phyloP scores from a whole-genome alignment of 1,139 yeast species.

The Suhomyces kunorum region DNA sequence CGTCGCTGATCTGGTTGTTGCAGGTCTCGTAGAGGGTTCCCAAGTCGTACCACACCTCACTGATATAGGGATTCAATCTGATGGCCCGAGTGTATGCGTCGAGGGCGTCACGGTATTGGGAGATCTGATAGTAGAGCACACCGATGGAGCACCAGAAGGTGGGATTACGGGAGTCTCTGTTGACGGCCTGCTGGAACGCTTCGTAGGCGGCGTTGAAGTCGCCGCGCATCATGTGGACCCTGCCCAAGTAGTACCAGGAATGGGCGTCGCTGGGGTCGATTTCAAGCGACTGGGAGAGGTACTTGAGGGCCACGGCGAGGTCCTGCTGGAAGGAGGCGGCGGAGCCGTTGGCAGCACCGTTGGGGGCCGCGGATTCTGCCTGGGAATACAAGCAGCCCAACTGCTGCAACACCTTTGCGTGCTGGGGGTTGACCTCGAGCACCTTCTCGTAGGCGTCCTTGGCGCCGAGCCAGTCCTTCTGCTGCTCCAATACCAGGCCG shows the following conservation, averaged over 20 bases:
- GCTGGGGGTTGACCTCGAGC: slow-evolving; percentile 84
- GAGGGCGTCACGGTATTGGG: slow-evolving; percentile 93
- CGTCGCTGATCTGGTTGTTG: slow-evolving; percentile 92
- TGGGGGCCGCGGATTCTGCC: slow-evolving; percentile 44
- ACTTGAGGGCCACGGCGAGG: slow-evolving; percentile 78
- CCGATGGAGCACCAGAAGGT: slow-evolving; percentile 99
- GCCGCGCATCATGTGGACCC: slow-evolving; percentile 94
- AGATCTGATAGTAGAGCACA: slow-evolving; percentile 90
- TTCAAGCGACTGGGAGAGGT: slow-evolving; percentile 83
- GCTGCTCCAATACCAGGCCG: slow-evolving; percentile 93
- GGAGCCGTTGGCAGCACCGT: slow-evolving; percentile 37
- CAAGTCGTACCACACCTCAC: slow-evolving; percentile 98
- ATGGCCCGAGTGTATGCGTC: slow-evolving; percentile 98
- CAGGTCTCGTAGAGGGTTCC: slow-evolving; percentile 97
- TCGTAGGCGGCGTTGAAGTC: slow-evolving; percentile 96
- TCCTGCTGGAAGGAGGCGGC: slow-evolving; percentile 52
- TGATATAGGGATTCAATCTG: slow-evolving; percentile 88
- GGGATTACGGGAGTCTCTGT: slow-evolving; percentile 93
- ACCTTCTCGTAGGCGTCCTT: slow-evolving; percentile 95
- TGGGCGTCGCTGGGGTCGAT: slow-evolving; percentile 91
- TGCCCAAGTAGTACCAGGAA: slow-evolving; percentile 94
- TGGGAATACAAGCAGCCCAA: slow-evolving; percentile 94
- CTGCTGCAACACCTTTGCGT: slow-evolving; percentile 93
- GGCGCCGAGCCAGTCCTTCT: slow-evolving; percentile 88
- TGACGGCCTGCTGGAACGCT: slow-evolving; percentile 98